These are phyloP conservation scores for Dothistroma septosporum DNA, from an alignment of 2,329 filamentous ascomycete genomes.

Conservation along the genomic window DNA sequence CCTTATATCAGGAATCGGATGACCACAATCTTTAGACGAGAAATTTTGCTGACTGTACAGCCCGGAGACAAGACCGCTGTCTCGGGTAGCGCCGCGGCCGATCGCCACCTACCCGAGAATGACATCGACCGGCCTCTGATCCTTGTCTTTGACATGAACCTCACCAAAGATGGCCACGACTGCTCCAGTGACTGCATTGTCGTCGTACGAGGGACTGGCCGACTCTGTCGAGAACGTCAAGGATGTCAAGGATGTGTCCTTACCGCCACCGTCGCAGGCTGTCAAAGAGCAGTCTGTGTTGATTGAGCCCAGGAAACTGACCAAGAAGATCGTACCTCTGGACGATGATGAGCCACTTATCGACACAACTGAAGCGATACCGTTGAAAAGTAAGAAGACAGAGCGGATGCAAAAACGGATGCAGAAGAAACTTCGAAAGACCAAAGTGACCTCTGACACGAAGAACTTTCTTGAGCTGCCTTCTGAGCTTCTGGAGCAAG, in stretches of 20 bases:
- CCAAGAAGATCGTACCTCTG: constrained; percentile 7
- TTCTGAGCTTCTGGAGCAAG: constrained; percentile 50
- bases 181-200: neutral
- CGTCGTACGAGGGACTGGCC: neutral
- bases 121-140: neutral
- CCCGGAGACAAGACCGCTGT: neutral
- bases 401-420: constrained; percentile 46
- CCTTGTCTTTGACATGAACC: neutral
- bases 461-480: constrained; percentile 48
- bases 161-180: neutral
- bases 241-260: neutral
- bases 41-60: neutral
- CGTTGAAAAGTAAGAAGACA: constrained; percentile 52
- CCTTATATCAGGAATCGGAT: no score
- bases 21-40: neutral
- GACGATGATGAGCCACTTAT: constrained; percentile 46
- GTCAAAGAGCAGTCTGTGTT: constrained; percentile 1
- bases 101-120: neutral
- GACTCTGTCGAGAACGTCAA: no score
- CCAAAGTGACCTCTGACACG: constrained; percentile 31
- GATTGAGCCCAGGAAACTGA: constrained; percentile 10
- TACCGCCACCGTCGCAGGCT: neutral
- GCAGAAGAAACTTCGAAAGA: constrained; percentile 37
- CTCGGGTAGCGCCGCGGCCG: neutral
- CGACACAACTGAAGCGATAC: constrained; percentile 48